Evolutionary conservation across 2,329 filamentous ascomycete genomes (phyloP), one percentile per base, ranked within the genome.

Genomic region (Aspergillus tubingensis): DNA sequence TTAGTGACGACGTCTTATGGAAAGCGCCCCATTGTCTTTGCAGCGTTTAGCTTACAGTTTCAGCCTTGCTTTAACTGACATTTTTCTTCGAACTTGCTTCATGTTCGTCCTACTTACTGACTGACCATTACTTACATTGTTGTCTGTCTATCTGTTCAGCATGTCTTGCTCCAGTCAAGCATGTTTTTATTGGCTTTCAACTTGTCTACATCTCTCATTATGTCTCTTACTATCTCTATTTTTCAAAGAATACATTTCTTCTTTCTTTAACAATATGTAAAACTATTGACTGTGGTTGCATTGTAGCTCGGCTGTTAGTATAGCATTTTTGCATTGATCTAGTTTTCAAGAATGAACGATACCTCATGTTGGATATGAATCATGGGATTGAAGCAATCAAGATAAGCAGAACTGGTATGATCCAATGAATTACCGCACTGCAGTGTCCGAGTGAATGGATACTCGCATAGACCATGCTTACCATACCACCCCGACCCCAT

Each of bases 11-110:
- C 41, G 19, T 49, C 41, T 38, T 59, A 55, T 30, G 47, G 58
- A 58, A 58, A 59, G 60, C 53, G 41, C 19, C 32, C 59, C 58
- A 58, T 58, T 54, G 58, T 43, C 47, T 48, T 60, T 64, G 57
- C 63, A 63, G 60, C 60, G 57, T 60, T 43, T 21, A 44, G 41
- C 19, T 36, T 27, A 54, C 55, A 44, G 52, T 63, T 51, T 47
- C 19, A 38, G 32, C 55, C 48, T 57, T 56, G 38, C 56, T 54
- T 58, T 52, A 49, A 58, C 56, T 54, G 32, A 63, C 44, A 64
- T 53, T 63, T 63, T 30, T 57, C 59, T 54, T 50, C 44, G 32
- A 51, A 19, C 56, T 65, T 57, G 49, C 61, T 38, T 27, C 54
- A 38, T 58, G 30, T 58, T 58, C 55, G 47, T 55, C 43, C 60